These are phyloP conservation scores for Galerina sulciceps DNA, from an alignment of 768 basidiomycete genomes.

Conservation along the genomic window DNA sequence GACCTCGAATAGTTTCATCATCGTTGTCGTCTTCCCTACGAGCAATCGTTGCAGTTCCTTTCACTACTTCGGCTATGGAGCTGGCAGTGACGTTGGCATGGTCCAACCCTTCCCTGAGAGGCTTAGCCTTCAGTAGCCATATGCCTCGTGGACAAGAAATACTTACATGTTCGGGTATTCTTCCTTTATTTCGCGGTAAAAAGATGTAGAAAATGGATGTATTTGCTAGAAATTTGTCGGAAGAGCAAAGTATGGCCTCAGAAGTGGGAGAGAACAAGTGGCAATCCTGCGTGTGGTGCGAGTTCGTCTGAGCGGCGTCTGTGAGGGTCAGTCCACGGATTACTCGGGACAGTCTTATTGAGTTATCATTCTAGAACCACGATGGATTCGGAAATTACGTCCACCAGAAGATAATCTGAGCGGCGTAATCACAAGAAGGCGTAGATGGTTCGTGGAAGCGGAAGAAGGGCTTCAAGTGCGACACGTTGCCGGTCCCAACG, in stretches of 20 bases:
- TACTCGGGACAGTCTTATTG: constrained; percentile 28
- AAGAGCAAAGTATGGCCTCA: too few species aligned
- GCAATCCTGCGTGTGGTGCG: constrained; percentile 17
- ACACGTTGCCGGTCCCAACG: too few species aligned
- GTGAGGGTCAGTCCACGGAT: constrained; percentile 29
- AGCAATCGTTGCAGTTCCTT: constrained; percentile 20
- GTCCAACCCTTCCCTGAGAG: constrained; percentile 25
- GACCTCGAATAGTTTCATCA: constrained; percentile 27
- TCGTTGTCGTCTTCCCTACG: constrained; percentile 25
- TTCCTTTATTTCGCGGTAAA: constrained; percentile 1
- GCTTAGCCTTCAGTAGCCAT: constrained; percentile 1
- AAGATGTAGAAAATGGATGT: constrained; percentile 4
- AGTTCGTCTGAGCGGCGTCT: constrained; percentile 18
- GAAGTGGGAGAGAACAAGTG: constrained; percentile 22
- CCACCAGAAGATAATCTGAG: constrained; percentile 19
- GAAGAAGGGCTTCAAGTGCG: constrained; percentile 18
- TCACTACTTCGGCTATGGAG: constrained; percentile 24
- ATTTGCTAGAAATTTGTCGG: constrained; percentile 11
- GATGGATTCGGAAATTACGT: constrained; percentile 30
- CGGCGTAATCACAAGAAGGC: constrained; percentile 21
- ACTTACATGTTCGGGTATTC: constrained; percentile 14
- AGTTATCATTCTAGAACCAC: constrained; percentile 33
- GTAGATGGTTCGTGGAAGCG: constrained; percentile 15
- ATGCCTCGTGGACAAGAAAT: neutral
- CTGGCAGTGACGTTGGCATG: constrained; percentile 28